Base-by-base conservation (phyloP, 805 yeast species). In the Cyberlindnera galapagoensis region DNA sequence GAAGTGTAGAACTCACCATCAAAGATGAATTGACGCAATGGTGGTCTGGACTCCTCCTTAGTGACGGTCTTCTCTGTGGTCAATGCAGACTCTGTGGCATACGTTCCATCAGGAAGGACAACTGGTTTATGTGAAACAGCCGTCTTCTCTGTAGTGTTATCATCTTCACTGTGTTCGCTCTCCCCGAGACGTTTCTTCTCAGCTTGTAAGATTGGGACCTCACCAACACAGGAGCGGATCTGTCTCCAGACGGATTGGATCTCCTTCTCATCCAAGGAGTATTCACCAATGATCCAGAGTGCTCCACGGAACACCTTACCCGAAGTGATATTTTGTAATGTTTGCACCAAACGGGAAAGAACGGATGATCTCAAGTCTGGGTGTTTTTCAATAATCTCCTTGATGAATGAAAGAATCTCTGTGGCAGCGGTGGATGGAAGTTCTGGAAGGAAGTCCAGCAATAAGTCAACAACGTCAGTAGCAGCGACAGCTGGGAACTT, bases 41-140 rank as follows among this genome's bases (percentile, higher is more conserved):
- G 85, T 18, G 88, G 85, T 44, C 67, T 69, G n/a, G 58, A 54
- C 4, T 52, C 57, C 6, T 55, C 57, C 16, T 47, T 39, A 14
- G 39, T 39, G n/a, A 56, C 55, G 14, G 63, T 62, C 33, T 63
- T 63, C 18, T 61, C 62, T 5, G 76, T 62, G 11, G 81, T 81
- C 36, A 80, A 61, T 0, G 95, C 92, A 42, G 76, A 75, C 60
- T 92, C 98, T 25, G 96, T 84, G 18, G 98, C 98, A 60, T 92
- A 92, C 0, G 99, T 92, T 47, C 99, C 99, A 62, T 92, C 99
- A n/a, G 98, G 95, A 44, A 92, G 69, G 38, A 92, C 80, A 38
- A 81, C 79, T 14, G 97, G 97, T 27, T 84, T 84, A 23, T 60
- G 54, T 6, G 60, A 54, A 23, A 63, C 67, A 21, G 57, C 46